Evolutionary conservation across 148 eudicot genomes (phyloP).

Genomic region (Rhododendron mucronatum): DNA sequence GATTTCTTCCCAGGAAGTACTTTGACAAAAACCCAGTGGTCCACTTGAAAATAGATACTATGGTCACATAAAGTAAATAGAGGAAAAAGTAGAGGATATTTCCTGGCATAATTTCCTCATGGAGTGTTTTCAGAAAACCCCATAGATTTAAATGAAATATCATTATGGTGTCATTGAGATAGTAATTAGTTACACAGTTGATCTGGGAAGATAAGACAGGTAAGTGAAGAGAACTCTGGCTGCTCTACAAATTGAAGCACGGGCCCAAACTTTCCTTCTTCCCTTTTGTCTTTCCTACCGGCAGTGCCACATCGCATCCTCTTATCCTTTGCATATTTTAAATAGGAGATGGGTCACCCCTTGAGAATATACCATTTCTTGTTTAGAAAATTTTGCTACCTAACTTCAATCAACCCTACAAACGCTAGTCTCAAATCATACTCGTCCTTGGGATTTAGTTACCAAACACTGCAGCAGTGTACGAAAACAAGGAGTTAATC

Average conservation of each 20-base stretch:
- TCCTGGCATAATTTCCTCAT: background rate
- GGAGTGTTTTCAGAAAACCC: background rate
- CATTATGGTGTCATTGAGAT: background rate
- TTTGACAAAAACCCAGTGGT: background rate
- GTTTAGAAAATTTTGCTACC: background rate
- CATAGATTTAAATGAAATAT: background rate
- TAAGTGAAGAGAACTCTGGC: background rate
- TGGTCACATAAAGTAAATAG: background rate
- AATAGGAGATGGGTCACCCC: too few relatives aligned
- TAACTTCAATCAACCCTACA: background rate
- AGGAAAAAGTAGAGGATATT: background rate
- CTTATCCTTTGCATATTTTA: background rate
- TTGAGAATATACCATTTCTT: background rate
- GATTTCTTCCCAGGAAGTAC: background rate
- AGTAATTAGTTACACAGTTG: background rate
- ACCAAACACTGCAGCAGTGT: background rate
- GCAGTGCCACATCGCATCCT: background rate
- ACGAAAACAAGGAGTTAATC: too few relatives aligned
- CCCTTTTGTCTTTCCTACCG: background rate
- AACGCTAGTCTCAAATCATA: background rate
- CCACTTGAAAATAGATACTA: background rate
- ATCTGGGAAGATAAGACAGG: background rate
- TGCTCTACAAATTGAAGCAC: background rate
- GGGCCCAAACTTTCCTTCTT: background rate
- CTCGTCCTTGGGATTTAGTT: background rate